Evolutionary conservation across 2,329 filamentous ascomycete genomes (phyloP), one percentile per base, ranked within the genome.

Genomic region (Colletotrichum spinosum): DNA sequence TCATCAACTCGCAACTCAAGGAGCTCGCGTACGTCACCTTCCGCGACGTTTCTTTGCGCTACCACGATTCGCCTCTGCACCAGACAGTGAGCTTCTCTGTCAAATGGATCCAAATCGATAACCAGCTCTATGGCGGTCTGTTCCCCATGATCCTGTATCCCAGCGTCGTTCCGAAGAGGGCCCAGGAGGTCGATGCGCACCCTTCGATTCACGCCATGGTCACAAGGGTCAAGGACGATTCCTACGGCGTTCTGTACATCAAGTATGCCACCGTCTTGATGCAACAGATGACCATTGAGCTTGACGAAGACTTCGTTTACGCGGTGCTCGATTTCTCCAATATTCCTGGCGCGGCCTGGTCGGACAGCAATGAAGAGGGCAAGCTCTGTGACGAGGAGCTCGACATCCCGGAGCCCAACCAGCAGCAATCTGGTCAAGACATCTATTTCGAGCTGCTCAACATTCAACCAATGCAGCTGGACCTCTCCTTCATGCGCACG

Each of bases 81-180:
- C 96, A 99, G 78, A 98, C 94, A 1, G 80, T 97, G 67, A 95
- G 93, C 52, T 83, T 96, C 55, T 92, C 93, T 0, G 91, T 98
- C 75, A 98, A 99, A 77, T 99, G 97, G 97, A 96, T 99, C 35
- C 96, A 99, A 78, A 92, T 99, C 71, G 96, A 99, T 79, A 99
- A 99, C 72, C 96, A 99, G 77, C 87, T 99, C 12, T 99, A 99
- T 73, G 97, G 97, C 35, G 96, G 97, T 34, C 94, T 99, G 71
- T 99, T 99, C 84, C 96, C 96, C 0, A 97, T 99, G 80, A 89
- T 99, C 37, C 84, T 99, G 62, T 99, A 99, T 76, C 96, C 96
- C 6, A 97, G 94, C 78, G 96, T 99, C 9, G 96, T 99, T 13
- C 95, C 96, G 0, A 98, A 98, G 84, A 96, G 94, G 69, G 94